phyloP scores from a whole-genome alignment of 129 eudicot genomes.

The Lactuca sativa region DNA sequence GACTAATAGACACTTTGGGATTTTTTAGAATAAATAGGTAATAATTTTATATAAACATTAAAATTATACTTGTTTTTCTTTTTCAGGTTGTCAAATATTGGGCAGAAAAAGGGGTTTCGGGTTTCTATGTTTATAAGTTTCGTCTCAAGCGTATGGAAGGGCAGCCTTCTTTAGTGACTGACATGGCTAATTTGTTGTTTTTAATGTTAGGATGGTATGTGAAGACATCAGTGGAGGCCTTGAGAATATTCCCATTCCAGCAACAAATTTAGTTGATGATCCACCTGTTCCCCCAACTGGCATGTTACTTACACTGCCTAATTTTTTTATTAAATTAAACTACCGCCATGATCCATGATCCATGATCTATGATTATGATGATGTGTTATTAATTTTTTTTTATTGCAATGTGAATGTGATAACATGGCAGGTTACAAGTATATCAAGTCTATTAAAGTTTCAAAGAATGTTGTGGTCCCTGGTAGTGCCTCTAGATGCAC shows the following conservation, averaged over 20 bases:
- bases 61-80: background rate
- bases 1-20: background rate
- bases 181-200: conserved; percentile 9
- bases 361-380: background rate
- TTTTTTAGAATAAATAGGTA: background rate
- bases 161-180: conserved; percentile 71
- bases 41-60: background rate
- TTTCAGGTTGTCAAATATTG: conserved; percentile 72
- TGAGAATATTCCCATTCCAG: conserved; percentile 79
- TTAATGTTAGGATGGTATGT: conserved; percentile 67
- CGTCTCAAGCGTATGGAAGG: conserved; percentile 73
- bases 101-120: conserved; percentile 93
- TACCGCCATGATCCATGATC: no score
- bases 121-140: conserved; percentile 76
- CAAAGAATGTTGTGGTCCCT: conserved; percentile 49
- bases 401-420: background rate
- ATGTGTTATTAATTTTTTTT: background rate
- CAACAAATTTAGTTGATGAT: conserved; percentile 85
- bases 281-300: conserved; percentile 76
- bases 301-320: conserved; percentile 17
- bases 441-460: conserved; percentile 41
- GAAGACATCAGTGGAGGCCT: conserved; percentile 75
- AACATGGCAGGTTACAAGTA: conserved; percentile 57
- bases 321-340: background rate
- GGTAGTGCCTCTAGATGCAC: conserved; percentile 58